These are phyloP conservation scores for Penicillium cosmopolitanum DNA, from an alignment of 495 filamentous ascomycete genomes.

Conservation along the genomic window DNA sequence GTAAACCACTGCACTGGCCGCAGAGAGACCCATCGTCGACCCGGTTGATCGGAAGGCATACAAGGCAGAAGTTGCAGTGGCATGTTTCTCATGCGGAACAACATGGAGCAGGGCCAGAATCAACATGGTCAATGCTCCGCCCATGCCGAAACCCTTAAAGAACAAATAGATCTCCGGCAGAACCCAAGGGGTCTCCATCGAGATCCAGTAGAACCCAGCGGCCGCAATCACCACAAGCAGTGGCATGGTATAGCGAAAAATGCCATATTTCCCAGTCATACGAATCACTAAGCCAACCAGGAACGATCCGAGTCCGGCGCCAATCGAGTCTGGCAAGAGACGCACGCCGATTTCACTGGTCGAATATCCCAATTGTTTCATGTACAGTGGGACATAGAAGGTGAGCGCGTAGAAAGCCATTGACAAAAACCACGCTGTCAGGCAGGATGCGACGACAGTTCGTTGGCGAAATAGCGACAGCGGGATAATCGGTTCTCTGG, in stretches of 20 bases:
- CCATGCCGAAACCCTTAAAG: conserved; percentile 19
- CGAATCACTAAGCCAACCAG: conserved; percentile 17
- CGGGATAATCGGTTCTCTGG: conserved; percentile 21
- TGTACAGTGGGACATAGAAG: conserved; percentile 21
- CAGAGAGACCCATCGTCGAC: conserved; percentile 16
- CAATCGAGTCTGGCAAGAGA: conserved; percentile 17
- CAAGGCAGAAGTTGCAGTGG: conserved; percentile 19
- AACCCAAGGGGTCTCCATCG: conserved; percentile 6
- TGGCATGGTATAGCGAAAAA: conserved; percentile 14
- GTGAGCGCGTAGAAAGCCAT: conserved; percentile 17
- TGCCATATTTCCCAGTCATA: conserved; percentile 11
- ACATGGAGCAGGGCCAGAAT: conserved; percentile 19
- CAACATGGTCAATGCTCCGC: conserved; percentile 17
- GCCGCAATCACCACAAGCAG: conserved; percentile 10
- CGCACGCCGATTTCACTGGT: conserved; percentile 17
- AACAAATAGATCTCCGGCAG: conserved; percentile 18
- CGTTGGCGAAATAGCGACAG: conserved; percentile 16
- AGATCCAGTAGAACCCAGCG: conserved; percentile 11
- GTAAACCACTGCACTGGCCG: conserved; percentile 14
- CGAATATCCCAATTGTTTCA: conserved; percentile 19
- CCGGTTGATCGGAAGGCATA: conserved; percentile 24
- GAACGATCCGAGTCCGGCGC: conserved; percentile 17
- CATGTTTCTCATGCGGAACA: conserved; percentile 19
- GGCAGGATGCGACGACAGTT: conserved; percentile 19
- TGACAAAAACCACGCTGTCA: conserved; percentile 26